Evolutionary conservation across 176 grass and related monocot species (phyloP).

Genomic region (Musa itinerans): DNA sequence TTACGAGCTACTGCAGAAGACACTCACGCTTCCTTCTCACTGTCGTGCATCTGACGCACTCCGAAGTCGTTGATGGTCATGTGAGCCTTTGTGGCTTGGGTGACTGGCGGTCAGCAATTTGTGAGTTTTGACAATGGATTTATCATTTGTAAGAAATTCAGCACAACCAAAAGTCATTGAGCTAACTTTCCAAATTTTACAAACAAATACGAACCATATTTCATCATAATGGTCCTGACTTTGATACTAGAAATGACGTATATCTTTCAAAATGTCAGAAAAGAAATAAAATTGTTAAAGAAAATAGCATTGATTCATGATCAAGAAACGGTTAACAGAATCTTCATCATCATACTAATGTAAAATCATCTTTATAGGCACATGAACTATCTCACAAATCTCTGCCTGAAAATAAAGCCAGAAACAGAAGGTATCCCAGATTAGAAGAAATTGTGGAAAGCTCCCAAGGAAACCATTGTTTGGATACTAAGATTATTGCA

Average conservation of each 20-base stretch:
- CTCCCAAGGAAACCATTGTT: background rate
- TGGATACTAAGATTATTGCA: background rate
- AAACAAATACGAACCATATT: background rate
- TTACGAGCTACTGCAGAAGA: too few relatives aligned
- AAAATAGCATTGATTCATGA: too few relatives aligned
- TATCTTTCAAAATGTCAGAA: background rate
- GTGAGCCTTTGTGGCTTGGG: background rate
- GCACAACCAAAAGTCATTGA: background rate
- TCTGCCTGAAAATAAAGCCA: background rate
- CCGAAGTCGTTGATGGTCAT: conserved; percentile 23
- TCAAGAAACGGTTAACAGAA: too few relatives aligned
- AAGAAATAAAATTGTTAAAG: too few relatives aligned
- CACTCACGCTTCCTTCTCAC: too few relatives aligned
- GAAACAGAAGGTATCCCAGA: background rate
- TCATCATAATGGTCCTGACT: background rate
- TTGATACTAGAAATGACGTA: background rate
- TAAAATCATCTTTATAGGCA: background rate
- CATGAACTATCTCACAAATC: background rate
- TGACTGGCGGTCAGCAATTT: conserved; percentile 26
- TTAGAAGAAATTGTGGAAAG: too few relatives aligned
- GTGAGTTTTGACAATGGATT: background rate
- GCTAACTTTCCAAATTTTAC: background rate
- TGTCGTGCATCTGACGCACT: too few relatives aligned
- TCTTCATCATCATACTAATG: background rate
- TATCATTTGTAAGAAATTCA: background rate